Evolutionary conservation across 2,329 filamentous ascomycete species (phyloP), one percentile per base, ranked within the genome.

Genomic region (Pseudonectria foliicola): DNA sequence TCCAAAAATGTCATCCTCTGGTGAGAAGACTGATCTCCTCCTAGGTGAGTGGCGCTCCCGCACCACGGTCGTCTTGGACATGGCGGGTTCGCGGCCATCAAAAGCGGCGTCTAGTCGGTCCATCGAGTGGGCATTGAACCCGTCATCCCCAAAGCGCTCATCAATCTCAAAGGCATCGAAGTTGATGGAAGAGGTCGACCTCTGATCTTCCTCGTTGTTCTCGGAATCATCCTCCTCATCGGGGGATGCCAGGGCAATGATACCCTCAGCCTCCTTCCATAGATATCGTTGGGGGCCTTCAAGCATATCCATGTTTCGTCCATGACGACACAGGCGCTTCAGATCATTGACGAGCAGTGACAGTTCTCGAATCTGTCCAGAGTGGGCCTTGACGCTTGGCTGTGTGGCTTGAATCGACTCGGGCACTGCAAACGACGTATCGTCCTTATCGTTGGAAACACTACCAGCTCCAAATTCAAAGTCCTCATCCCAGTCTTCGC

Each of bases 401-500:
- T 92, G 86, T 25, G 83, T 83, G 34, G 86, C 85, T 49, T 82
- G 80, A 36, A 93, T 92, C 2, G 77, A 83, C 45, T 80, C 76
- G 0, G 86, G 86, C 15, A 93, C 57, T 27, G 58, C 53, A 45
- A 64, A 61, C 15, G 52, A 35, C 38, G 55, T 44, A 4, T 56
- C 57, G 16, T 57, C 56, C 18, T 55, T 57, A 24, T 59, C 60
- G 25, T 59, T 58, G 4, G 42, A 55, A 25, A 60, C 50, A 28
- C 62, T 65, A 23, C 68, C 56, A 16, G 63, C 66, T 7, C 72
- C 72, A 54, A 90, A 89, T 40, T 90, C 84, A 49, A 93, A 92
- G 56, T 93, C 86, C 44, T 89, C 84, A 49, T 90, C 86, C 86
- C 86, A 93, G 52, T 92, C 85, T 55, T 93, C 86, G 42, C 82